phyloP scores from a whole-genome alignment of 176 grass and related monocot species.

The Cymbopogon citratus region DNA sequence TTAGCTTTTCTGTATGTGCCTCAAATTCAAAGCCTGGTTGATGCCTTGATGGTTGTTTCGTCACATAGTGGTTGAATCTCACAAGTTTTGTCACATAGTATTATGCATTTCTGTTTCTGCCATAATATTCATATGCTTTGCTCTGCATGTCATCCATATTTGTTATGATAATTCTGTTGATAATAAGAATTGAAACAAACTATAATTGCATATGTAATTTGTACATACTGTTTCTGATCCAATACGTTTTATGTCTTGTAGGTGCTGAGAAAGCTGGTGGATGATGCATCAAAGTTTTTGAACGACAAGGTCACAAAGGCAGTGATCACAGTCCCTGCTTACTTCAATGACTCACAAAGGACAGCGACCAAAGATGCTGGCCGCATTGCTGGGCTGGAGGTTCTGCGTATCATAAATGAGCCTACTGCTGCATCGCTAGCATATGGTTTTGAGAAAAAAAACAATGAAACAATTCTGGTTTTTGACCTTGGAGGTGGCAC shows the following conservation, averaged over 20 bases:
- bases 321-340: constrained; percentile 66
- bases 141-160: neutral
- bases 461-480: constrained; percentile 74
- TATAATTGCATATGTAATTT: neutral
- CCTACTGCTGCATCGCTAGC: constrained; percentile 63
- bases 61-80: neutral
- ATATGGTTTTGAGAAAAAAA: constrained; percentile 84
- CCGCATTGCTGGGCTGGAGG: constrained; percentile 68
- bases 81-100: neutral
- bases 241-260: neutral
- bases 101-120: neutral
- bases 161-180: neutral
- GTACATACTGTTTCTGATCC: neutral
- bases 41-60: neutral
- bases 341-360: constrained; percentile 80
- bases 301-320: constrained; percentile 81
- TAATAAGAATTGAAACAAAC: neutral
- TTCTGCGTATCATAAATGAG: constrained; percentile 79
- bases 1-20: neutral
- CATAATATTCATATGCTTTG: neutral
- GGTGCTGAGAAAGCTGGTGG: constrained; percentile 65
- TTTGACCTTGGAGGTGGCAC: constrained; percentile 76
- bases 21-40: neutral
- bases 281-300: constrained; percentile 78
- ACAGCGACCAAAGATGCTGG: constrained; percentile 84